These are phyloP conservation scores for Scutellaria minor DNA, from an alignment of 257 asterid genomes.

Conservation along the genomic window DNA sequence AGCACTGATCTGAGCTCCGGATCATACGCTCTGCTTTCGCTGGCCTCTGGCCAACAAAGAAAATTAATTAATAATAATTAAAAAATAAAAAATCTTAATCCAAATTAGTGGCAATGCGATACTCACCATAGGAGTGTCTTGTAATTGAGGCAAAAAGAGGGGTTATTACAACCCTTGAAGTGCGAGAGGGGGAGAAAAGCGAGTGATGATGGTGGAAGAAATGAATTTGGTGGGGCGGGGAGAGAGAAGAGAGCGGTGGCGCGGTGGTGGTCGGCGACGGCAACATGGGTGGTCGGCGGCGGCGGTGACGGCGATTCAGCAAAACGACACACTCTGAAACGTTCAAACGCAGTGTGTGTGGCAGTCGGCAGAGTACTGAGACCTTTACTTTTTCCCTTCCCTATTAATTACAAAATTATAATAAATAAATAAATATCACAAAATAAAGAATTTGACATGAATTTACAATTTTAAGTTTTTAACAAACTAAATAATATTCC, in stretches of 20 bases:
- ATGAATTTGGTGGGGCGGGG: slow-evolving; percentile 32
- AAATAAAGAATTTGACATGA: too few species aligned
- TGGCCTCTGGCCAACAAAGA: slow-evolving; percentile 42
- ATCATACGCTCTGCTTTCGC: slow-evolving; percentile 49
- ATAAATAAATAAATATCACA: too few species aligned
- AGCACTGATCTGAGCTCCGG: slow-evolving; percentile 83
- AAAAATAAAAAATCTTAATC: neutral
- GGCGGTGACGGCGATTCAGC: slow-evolving; percentile 26
- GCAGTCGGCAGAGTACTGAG: slow-evolving; percentile 24
- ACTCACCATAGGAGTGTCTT: slow-evolving; percentile 47
- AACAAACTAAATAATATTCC: too few species aligned
- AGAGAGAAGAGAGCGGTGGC: slow-evolving; percentile 41
- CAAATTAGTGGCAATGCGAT: slow-evolving; percentile 24
- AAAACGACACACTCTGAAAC: slow-evolving; percentile 31
- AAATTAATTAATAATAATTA: neutral
- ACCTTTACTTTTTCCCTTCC: neutral
- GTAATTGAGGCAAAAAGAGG: slow-evolving; percentile 56
- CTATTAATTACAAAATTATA: neutral
- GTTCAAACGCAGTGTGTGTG: slow-evolving; percentile 27
- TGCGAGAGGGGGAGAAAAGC: slow-evolving; percentile 28
- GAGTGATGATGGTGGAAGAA: slow-evolving; percentile 36
- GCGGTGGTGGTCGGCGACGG: slow-evolving; percentile 43
- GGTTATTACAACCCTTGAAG: slow-evolving; percentile 42
- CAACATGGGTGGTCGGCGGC: slow-evolving; percentile 46
- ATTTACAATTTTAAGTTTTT: too few species aligned